These are phyloP conservation scores for Basipetospora chlamydospora DNA, from an alignment of 2,329 filamentous ascomycete genomes.

Conservation along the genomic window DNA sequence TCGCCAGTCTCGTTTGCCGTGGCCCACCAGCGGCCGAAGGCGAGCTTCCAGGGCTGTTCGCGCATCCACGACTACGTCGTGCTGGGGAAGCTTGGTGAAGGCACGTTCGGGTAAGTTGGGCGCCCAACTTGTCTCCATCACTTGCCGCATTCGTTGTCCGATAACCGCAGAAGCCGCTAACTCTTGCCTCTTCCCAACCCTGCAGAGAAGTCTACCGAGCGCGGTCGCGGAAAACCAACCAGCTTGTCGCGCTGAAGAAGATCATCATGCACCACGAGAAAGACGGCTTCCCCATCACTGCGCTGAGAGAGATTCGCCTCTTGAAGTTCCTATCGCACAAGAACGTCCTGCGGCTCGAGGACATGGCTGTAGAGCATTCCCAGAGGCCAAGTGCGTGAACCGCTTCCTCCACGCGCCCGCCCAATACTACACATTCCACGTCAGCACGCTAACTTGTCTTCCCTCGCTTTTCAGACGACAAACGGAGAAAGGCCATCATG, in stretches of 20 bases:
- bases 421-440: not conserved
- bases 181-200: no score
- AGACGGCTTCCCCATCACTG: slow-evolving; percentile 98
- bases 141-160: no score
- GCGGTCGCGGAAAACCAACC: slow-evolving; percentile 57
- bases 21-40: slow-evolving; percentile 37
- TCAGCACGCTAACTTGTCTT: slow-evolving; percentile 2
- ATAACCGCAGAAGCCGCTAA: no score
- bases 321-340: slow-evolving; percentile 86
- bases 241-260: slow-evolving; percentile 83
- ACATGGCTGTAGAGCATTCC: slow-evolving; percentile 85
- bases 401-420: slow-evolving; percentile 1
- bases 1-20: slow-evolving; percentile 30
- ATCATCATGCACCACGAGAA: slow-evolving; percentile 99
- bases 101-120: slow-evolving; percentile 70
- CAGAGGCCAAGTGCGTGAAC: slow-evolving; percentile 39
- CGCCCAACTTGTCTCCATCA: not conserved
- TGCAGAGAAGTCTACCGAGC: slow-evolving; percentile 80
- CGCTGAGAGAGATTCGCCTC: slow-evolving; percentile 92
- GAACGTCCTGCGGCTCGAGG: slow-evolving; percentile 76
- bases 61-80: slow-evolving; percentile 69
- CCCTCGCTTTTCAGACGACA: slow-evolving; percentile 42
- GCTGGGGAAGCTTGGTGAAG: slow-evolving; percentile 75
- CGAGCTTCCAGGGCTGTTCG: slow-evolving; percentile 71
- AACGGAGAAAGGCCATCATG: slow-evolving; percentile 71